These are phyloP conservation scores for Diaporthe citriasiana DNA, from an alignment of 2,329 filamentous ascomycete genomes.

Conservation along the genomic window DNA sequence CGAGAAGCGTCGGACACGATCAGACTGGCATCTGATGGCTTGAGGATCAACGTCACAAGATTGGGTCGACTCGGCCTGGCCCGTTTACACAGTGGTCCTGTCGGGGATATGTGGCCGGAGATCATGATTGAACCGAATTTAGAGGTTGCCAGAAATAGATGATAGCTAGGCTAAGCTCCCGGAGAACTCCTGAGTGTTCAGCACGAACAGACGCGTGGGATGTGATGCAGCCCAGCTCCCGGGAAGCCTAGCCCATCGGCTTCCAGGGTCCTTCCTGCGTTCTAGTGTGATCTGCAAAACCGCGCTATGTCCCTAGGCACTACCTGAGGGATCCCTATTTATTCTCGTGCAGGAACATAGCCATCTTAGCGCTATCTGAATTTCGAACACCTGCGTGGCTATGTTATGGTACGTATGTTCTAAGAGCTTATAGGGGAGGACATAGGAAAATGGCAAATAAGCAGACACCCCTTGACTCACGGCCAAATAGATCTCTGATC, in stretches of 20 bases:
- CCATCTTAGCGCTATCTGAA: not conserved
- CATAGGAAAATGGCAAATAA: too few relatives aligned
- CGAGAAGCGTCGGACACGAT: not conserved
- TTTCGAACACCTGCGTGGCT: too few relatives aligned
- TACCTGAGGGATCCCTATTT: not conserved
- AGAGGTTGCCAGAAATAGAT: not conserved
- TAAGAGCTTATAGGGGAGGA: too few relatives aligned
- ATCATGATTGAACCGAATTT: too few relatives aligned
- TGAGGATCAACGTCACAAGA: too few relatives aligned
- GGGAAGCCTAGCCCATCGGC: too few relatives aligned
- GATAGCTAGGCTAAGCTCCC: not conserved
- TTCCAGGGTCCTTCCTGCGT: not conserved
- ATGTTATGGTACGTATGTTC: too few relatives aligned
- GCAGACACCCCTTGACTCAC: too few relatives aligned
- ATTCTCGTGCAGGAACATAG: not conserved
- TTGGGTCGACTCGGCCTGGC: not conserved
- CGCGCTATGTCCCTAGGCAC: too few relatives aligned
- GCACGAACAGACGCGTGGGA: not conserved
- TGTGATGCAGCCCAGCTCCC: not conserved
- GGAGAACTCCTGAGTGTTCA: not conserved
- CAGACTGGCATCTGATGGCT: not conserved
- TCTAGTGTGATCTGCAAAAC: not conserved
- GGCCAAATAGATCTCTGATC: too few relatives aligned
- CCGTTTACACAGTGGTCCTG: not conserved
- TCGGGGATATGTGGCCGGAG: rapidly evolving